phyloP scores from a whole-genome alignment of 2,329 filamentous ascomycete genomes.

The Venturia asperata region DNA sequence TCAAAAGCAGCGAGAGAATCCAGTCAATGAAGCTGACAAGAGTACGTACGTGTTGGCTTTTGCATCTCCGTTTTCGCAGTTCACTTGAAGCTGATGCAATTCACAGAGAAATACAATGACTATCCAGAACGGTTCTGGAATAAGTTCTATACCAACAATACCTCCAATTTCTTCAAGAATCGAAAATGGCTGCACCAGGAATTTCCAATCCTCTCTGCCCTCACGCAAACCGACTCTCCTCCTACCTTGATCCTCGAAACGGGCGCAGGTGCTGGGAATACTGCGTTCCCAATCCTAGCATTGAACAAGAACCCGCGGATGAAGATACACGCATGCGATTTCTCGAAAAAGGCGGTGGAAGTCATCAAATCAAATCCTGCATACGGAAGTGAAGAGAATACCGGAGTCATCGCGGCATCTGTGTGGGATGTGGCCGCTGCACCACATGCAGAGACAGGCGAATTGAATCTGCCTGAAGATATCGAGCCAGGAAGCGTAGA shows the following conservation, averaged over 20 bases:
- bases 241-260: slow-evolving; percentile 74
- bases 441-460: slow-evolving; percentile 40
- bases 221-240: slow-evolving; percentile 65
- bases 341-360: slow-evolving; percentile 89
- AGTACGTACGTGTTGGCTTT: slow-evolving; percentile 31
- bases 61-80: background rate
- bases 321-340: slow-evolving; percentile 90
- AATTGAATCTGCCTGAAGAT: slow-evolving; percentile 59
- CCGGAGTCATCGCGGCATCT: slow-evolving; percentile 63
- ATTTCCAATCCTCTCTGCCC: slow-evolving; percentile 76
- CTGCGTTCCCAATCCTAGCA: slow-evolving; percentile 81
- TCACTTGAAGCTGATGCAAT: slow-evolving; percentile 56
- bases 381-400: slow-evolving; percentile 53
- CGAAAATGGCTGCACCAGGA: slow-evolving; percentile 96
- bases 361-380: slow-evolving; percentile 76
- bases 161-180: slow-evolving; percentile 96
- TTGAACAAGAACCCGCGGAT: slow-evolving; percentile 76
- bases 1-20: slow-evolving; percentile 72
- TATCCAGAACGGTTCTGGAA: slow-evolving; percentile 98
- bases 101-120: slow-evolving; percentile 70
- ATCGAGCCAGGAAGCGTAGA: slow-evolving; percentile 76
- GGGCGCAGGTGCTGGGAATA: slow-evolving; percentile 92
- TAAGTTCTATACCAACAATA: slow-evolving; percentile 95
- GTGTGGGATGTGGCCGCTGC: slow-evolving; percentile 77
- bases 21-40: slow-evolving; percentile 90